These are phyloP conservation scores for Phytophthora parvispora DNA, from an alignment of 352 stramenopile genomes.

Conservation along the genomic window DNA sequence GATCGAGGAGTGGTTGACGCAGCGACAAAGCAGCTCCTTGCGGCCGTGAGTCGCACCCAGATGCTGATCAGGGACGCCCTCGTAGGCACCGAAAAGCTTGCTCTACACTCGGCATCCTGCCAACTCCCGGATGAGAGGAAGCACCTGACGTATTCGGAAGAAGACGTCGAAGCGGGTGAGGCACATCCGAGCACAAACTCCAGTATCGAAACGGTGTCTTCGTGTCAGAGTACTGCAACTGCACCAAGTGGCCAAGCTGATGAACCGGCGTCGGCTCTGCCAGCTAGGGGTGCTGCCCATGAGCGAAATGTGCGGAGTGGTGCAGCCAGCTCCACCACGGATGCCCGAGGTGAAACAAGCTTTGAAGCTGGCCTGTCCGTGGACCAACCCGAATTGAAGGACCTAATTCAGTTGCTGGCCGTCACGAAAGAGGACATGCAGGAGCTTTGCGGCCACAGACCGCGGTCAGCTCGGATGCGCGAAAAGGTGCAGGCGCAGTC, in stretches of 20 bases:
- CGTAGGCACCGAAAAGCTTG: slow-evolving; percentile 44
- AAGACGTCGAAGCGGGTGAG: not conserved
- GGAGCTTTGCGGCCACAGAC: slow-evolving; percentile 60
- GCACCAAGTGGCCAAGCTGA: not conserved
- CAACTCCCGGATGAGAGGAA: slow-evolving; percentile 45
- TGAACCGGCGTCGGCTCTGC: not conserved
- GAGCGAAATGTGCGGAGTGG: not conserved
- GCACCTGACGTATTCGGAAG: not conserved
- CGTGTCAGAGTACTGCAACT: not conserved
- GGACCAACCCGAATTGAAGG: slow-evolving; percentile 59
- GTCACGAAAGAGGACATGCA: slow-evolving; percentile 57
- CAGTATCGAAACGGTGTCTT: not conserved
- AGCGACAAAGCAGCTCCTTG: slow-evolving; percentile 33
- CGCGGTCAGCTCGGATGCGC: slow-evolving; percentile 72
- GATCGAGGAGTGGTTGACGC: slow-evolving; percentile 10
- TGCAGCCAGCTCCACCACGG: not conserved
- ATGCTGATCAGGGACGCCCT: slow-evolving; percentile 47
- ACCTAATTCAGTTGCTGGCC: slow-evolving; percentile 70
- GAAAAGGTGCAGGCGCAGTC: slow-evolving; percentile 78
- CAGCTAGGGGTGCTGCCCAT: not conserved
- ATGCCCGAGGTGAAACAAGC: slow-evolving; percentile 4
- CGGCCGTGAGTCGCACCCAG: slow-evolving; percentile 30
- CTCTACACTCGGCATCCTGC: slow-evolving; percentile 50
- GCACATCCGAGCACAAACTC: not conserved
- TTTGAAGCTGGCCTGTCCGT: slow-evolving; percentile 5